phyloP scores from a whole-genome alignment of 1,284 basidiomycete species.

The Microbotryum scabiosae region DNA sequence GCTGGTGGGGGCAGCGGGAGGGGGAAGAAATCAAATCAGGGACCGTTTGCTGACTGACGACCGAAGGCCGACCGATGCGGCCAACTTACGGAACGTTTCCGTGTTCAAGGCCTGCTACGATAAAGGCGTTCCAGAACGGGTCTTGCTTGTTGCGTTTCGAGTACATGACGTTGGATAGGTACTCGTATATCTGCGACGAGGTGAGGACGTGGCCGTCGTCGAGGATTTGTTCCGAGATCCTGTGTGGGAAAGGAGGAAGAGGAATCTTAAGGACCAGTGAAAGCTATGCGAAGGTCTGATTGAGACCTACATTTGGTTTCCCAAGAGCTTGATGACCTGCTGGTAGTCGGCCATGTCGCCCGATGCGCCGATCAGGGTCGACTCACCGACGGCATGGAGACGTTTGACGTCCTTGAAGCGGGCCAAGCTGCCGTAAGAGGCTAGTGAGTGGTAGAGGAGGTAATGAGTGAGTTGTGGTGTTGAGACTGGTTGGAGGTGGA shows the following conservation, averaged over 20 bases:
- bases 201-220: slow-evolving; percentile 78
- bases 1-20: slow-evolving; percentile 41
- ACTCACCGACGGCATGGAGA: slow-evolving; percentile 70
- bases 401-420: slow-evolving; percentile 93
- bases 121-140: slow-evolving; percentile 89
- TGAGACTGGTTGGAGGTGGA: neutral
- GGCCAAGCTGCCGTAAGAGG: slow-evolving; percentile 94
- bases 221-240: slow-evolving; percentile 66
- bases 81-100: slow-evolving; percentile 40
- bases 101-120: slow-evolving; percentile 85
- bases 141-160: slow-evolving; percentile 75
- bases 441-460: slow-evolving; percentile 44
- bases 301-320: slow-evolving; percentile 52
- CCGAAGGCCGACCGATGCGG: too few relatives aligned
- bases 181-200: slow-evolving; percentile 87
- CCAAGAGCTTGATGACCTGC: slow-evolving; percentile 71
- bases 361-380: slow-evolving; percentile 81
- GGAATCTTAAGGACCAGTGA: neutral
- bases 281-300: neutral
- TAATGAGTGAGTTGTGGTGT: neutral
- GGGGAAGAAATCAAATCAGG: too few relatives aligned
- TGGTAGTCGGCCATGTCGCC: slow-evolving; percentile 99
- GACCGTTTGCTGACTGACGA: too few relatives aligned
- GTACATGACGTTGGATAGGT: slow-evolving; percentile 87
- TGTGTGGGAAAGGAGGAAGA: slow-evolving; percentile 24